Evolutionary conservation across 192 early-diverging fungal genomes (phyloP), one percentile per base, ranked within the genome.

Genomic region (Haplosporangium gracile): DNA sequence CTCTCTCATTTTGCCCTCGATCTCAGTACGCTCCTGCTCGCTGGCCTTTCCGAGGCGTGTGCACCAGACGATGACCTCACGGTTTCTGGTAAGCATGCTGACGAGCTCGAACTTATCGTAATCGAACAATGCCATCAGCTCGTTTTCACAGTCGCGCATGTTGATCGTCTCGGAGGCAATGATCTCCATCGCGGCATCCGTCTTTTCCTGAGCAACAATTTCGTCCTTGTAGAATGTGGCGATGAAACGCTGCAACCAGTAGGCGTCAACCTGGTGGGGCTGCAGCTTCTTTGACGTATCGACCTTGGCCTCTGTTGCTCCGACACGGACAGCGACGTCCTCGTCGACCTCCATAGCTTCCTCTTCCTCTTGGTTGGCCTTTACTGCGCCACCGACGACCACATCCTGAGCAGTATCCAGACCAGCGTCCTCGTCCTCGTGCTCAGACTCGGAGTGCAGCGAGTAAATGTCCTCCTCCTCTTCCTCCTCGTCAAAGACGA

Each of bases 41-140:
- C 86, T 93, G 16, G 96, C 95, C 75, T 93, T 91, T 18, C 97
- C 96, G 53, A 99, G 90, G 70, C 92, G 90, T 34, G 97, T 98
- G 85, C 97, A 94, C 97, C 97, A 99, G 18, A 96, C 94, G 39
- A 99, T 96, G 26, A 95, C 81, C 36, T 98, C 98, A 4, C 96
- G 91, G 88, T 99, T 98, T 68, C 90, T 91, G 11, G 95, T 98
- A 70, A 99, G 88, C 40, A 95, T 83, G 82, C 97, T 96, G 72
- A 99, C 98, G 8, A 98, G 88, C 72, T 97, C 98, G 89, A 99
- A 99, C 76, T 99, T 96, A 75, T 96, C 96, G 79, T 96, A 99
- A 53, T 99, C 98, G 80, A 99, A 99, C 60, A 98, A 89, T n/a
- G 92, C 95, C 91, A 99, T 97, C 79, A 99, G 90, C 79, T 96